These are phyloP conservation scores for Viridothelium virens DNA, from an alignment of 495 filamentous ascomycete species.

Conservation along the genomic window DNA sequence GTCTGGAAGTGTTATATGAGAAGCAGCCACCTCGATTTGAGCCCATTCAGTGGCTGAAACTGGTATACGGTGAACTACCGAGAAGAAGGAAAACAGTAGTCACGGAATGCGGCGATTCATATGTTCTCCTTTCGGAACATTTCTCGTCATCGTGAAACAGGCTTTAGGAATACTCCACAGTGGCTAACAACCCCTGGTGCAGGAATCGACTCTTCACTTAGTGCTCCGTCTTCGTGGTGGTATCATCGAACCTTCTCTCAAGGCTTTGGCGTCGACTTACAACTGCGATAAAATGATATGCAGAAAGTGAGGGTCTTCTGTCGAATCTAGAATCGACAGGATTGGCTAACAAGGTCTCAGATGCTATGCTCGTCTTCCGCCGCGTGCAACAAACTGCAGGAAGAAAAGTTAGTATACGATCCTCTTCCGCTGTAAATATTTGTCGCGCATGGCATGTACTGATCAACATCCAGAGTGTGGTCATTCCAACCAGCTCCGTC, in stretches of 20 bases:
- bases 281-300: constrained; percentile 99
- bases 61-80: no score
- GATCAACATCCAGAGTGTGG: constrained; percentile 57
- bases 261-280: constrained; percentile 96
- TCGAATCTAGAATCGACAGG: background rate
- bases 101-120: no score
- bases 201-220: constrained; percentile 98
- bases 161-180: constrained; percentile 10
- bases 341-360: constrained; percentile 34
- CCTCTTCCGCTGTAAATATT: no score
- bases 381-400: constrained; percentile 98
- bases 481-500: constrained; percentile 98
- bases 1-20: background rate
- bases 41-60: no score
- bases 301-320: constrained; percentile 65
- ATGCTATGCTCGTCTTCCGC: constrained; percentile 72
- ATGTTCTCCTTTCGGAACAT: no score
- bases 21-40: no score
- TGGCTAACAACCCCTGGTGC: constrained; percentile 29
- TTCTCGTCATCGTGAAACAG: background rate
- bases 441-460: no score
- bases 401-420: constrained; percentile 57
- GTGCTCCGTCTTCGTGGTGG: constrained; percentile 99
- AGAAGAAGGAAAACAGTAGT: no score
- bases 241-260: constrained; percentile 98